phyloP scores from a whole-genome alignment of 805 yeast genomes.

The Cephaloascus fragrans region DNA sequence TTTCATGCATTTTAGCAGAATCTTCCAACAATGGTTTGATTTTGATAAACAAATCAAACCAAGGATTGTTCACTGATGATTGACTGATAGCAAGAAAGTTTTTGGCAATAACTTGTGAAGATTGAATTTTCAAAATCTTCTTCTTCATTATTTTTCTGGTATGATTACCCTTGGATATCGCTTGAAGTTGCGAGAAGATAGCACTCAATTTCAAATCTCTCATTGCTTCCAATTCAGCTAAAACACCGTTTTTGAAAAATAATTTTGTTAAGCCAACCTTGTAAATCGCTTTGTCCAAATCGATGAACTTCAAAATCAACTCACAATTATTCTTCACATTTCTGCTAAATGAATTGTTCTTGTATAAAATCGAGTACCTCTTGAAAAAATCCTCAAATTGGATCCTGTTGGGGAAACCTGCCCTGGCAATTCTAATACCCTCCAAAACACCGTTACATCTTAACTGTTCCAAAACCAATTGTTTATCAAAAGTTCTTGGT shows the following conservation, averaged over 20 bases:
- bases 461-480: conserved; percentile 75
- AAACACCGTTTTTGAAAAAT: conserved; percentile 68
- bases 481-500: conserved; percentile 63
- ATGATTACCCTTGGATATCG: conserved; percentile 53
- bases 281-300: conserved; percentile 49
- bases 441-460: conserved; percentile 97
- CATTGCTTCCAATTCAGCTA: conserved; percentile 67
- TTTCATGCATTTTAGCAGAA: conserved; percentile 47
- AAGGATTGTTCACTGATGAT: conserved; percentile 43
- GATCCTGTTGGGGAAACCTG: conserved; percentile 93
- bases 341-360: conserved; percentile 31
- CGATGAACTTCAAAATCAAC: conserved; percentile 50
- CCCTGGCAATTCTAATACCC: conserved; percentile 94
- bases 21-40: conserved; percentile 70
- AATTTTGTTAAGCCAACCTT: conserved; percentile 65
- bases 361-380: conserved; percentile 64
- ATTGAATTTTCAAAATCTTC: conserved; percentile 51
- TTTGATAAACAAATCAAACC: conserved; percentile 68
- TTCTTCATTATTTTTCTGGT: conserved; percentile 38
- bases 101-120: conserved; percentile 57
- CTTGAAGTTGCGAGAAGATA: conserved; percentile 52
- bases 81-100: conserved; percentile 46
- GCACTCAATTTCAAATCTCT: conserved; percentile 56
- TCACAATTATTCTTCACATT: conserved; percentile 62
- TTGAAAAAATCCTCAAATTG: conserved; percentile 70